phyloP scores from a whole-genome alignment of 495 filamentous ascomycete species.

The Trichoderma asperelloides region DNA sequence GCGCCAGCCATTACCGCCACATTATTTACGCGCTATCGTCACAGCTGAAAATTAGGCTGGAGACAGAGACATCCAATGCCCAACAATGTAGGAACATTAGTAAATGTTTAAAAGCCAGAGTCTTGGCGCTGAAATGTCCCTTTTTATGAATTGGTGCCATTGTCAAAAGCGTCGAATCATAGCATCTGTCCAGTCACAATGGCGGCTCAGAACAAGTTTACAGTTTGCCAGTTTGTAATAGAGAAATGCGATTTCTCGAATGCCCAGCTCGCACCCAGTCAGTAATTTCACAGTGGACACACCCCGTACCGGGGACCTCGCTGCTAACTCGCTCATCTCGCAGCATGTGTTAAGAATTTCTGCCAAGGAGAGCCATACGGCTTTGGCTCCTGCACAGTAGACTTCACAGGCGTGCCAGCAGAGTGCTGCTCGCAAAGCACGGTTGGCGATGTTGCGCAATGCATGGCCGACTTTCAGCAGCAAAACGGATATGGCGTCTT shows the following conservation, averaged over 20 bases:
- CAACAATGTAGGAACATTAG: not conserved
- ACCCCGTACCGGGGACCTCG: not conserved
- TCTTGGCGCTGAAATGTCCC: not conserved
- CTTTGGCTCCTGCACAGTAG: conserved; percentile 2
- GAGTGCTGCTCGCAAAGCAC: conserved; percentile 6
- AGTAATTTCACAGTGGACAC: not conserved
- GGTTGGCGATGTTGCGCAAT: not conserved
- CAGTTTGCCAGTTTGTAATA: not conserved
- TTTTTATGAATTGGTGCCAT: not conserved
- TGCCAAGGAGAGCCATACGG: conserved; percentile 4
- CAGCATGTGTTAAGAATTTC: conserved; percentile 1
- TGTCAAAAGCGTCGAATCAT: not conserved
- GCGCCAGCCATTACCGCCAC: not conserved
- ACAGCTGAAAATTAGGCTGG: not conserved
- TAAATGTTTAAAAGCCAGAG: not conserved
- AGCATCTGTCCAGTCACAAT: not conserved
- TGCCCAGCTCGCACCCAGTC: not conserved
- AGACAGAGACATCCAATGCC: not conserved
- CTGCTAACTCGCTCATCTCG: not conserved
- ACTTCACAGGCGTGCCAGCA: not conserved
- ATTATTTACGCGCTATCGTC: not conserved
- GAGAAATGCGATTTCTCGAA: not conserved
- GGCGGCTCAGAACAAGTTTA: conserved; percentile 2
- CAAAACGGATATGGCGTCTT: not conserved
- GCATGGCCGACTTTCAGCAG: conserved; percentile 6